Evolutionary conservation across 306 rosid genomes (phyloP).

Genomic region (Heteromeles arbutifolia): DNA sequence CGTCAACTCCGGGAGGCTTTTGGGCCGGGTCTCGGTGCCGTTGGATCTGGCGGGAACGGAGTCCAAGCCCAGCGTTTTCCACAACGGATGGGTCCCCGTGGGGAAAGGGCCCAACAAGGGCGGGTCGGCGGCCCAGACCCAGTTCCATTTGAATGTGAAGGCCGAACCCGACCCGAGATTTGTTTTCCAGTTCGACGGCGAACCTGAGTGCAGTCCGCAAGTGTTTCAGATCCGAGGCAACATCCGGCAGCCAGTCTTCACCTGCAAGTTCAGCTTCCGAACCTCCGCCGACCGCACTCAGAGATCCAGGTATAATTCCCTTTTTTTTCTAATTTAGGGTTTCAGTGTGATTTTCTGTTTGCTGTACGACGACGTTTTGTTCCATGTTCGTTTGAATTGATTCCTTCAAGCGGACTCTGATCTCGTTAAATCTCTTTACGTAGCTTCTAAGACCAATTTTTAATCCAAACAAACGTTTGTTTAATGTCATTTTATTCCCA

Average conservation of each 20-base stretch:
- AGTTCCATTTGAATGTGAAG: constrained; percentile 41
- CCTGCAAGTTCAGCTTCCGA: constrained; percentile 41
- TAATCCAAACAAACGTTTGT: neutral
- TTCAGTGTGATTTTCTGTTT: neutral
- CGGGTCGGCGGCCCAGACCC: constrained; percentile 25
- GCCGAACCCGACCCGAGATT: constrained; percentile 79
- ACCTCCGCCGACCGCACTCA: constrained; percentile 27
- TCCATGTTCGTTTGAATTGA: constrained; percentile 11
- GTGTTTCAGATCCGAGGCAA: constrained; percentile 68
- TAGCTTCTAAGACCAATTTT: neutral
- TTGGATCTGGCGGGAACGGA: constrained; percentile 35
- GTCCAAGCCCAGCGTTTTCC: constrained; percentile 37
- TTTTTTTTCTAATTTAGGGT: neutral
- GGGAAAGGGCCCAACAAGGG: constrained; percentile 15
- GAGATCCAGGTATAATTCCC: constrained; percentile 26
- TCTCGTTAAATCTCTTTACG: constrained; percentile 13
- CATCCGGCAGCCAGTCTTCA: constrained; percentile 34
- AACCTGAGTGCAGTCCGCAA: constrained; percentile 88
- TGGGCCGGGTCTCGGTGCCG: constrained; percentile 50
- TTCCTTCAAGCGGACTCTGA: constrained; percentile 62
- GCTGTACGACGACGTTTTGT: neutral
- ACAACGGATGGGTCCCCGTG: constrained; percentile 61
- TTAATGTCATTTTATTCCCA: neutral
- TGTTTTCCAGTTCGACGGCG: constrained; percentile 71
- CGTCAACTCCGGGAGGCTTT: constrained; percentile 29